Evolutionary conservation across 108 stramenopile genomes (phyloP), one percentile per base, ranked within the genome.

Genomic region (Pseudonitzschia multiseries): DNA sequence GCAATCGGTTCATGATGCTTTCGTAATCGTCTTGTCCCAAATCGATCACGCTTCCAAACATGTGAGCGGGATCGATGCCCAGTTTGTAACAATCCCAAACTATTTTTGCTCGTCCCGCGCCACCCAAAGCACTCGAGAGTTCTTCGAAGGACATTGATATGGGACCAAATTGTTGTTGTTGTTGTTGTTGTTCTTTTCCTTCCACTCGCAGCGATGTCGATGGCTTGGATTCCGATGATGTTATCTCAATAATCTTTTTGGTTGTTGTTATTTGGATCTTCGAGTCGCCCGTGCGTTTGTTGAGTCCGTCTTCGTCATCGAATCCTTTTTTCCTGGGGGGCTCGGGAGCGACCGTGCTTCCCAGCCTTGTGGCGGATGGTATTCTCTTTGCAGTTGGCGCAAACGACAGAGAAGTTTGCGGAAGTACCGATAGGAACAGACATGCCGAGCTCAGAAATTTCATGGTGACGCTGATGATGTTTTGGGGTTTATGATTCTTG

Each of bases 81-180:
- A 84, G 73, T n/a, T 74, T 71, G 68, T 89, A 92, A 46, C 81
- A 89, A 79, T 92, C 91, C 88, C 88, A 89, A 29, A 79, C 88
- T 21, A 87, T 54, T 44, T 77, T 70, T 2, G 91, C 86, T 56
- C 91, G 68, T 18, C 91, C 91, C 67, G 40, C 51, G 31, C 91
- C 91, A 62, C 88, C 88, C 46, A 92, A 57, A 14, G 68, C 29
- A 2, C 52, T 48, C 20, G 83, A 70, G 32, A 92, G 69, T 71
- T 92, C 87, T 33, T 87, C 86, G 18, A 89, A 44, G 15, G 74
- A 54, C 83, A 92, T 87, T 60, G 91, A 82, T n/a, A 92, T 57
- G 17, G 91, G 83, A 31, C 83, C 83, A 62, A 14, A 40, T 33
- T 40, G 32, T 40, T 48, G 46, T 48, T 48, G n/a, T 14, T 54